phyloP scores from a whole-genome alignment of 352 stramenopile genomes.

The Phytopythium delawarense region DNA sequence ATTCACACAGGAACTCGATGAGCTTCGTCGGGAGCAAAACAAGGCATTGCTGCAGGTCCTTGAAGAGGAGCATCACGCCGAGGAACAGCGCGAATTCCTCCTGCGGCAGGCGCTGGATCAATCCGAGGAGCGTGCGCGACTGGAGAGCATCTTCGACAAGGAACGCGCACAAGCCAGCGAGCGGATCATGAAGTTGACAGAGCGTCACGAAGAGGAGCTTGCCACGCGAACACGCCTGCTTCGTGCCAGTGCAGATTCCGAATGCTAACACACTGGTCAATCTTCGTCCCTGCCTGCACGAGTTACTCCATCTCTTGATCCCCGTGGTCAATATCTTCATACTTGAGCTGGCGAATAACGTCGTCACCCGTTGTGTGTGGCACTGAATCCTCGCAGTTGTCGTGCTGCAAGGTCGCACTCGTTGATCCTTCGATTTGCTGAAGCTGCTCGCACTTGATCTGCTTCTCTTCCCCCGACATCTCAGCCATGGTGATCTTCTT shows the following conservation, averaged over 20 bases:
- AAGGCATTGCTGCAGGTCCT: slow-evolving; percentile 64
- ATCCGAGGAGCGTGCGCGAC: slow-evolving; percentile 35
- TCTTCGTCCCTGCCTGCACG: slow-evolving; percentile 3
- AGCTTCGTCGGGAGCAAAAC: slow-evolving; percentile 62
- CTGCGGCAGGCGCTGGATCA: slow-evolving; percentile 30
- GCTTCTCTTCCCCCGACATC: slow-evolving; percentile 16
- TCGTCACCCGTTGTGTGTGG: background rate
- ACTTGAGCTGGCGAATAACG: slow-evolving; percentile 15
- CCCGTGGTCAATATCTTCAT: slow-evolving; percentile 12
- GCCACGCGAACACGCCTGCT: slow-evolving; percentile 28
- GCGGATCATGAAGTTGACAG: slow-evolving; percentile 75
- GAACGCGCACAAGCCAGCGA: slow-evolving; percentile 72
- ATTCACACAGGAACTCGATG: slow-evolving; percentile 34
- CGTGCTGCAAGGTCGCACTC: too few species aligned
- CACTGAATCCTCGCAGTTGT: background rate
- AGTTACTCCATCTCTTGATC: slow-evolving; percentile 12
- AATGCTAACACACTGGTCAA: background rate
- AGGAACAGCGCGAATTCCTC: slow-evolving; percentile 76
- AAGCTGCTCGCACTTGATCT: slow-evolving; percentile 3
- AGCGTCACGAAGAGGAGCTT: slow-evolving; percentile 60
- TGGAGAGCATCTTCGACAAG: slow-evolving; percentile 68
- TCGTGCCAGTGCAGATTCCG: background rate
- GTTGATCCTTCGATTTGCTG: background rate
- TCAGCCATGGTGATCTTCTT: slow-evolving; percentile 50
- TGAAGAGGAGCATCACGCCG: slow-evolving; percentile 74